Percentiles rank a stretch among this genome's conserved stretches.
phyloP scores from a whole-genome alignment of 306 rosid species.

The Sicyos baderoa region DNA sequence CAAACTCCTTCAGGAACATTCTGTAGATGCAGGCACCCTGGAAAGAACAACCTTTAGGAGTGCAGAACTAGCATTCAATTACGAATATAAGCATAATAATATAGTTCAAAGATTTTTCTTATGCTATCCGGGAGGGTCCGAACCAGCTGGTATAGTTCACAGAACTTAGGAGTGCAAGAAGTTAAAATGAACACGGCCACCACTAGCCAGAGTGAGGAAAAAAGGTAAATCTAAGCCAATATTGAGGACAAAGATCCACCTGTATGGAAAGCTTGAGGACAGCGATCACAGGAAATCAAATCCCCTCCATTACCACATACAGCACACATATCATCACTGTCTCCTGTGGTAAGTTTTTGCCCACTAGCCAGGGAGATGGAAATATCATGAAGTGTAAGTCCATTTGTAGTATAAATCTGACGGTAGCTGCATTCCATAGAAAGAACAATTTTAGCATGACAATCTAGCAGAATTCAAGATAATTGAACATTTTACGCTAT shows the following conservation, averaged over 20 bases:
- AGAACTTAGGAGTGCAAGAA: background rate
- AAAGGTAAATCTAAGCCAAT: background rate
- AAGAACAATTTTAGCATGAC: conserved; percentile 21
- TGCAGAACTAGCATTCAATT: background rate
- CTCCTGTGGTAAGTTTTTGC: conserved; percentile 79
- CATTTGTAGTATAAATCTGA: conserved; percentile 88
- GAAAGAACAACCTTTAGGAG: background rate
- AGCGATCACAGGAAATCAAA: conserved; percentile 70
- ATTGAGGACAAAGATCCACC: conserved; percentile 42
- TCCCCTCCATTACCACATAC: conserved; percentile 86
- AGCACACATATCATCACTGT: conserved; percentile 98
- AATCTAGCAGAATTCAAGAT: conserved; percentile 19
- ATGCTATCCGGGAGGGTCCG: no score
- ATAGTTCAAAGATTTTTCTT: background rate
- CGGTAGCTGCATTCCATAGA: conserved; percentile 63
- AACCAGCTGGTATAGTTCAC: no score
- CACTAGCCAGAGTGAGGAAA: background rate
- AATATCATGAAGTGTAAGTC: conserved; percentile 93
- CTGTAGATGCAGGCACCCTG: conserved; percentile 78
- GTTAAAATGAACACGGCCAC: background rate
- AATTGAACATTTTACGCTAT: conserved; percentile 19
- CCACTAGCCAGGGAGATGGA: conserved; percentile 92
- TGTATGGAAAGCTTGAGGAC: conserved; percentile 94
- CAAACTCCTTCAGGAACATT: conserved; percentile 61
- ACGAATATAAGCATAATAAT: background rate